Base-by-base conservation (phyloP, 2,329 filamentous ascomycete species). In the Stagonosporopsis rhizophila region DNA sequence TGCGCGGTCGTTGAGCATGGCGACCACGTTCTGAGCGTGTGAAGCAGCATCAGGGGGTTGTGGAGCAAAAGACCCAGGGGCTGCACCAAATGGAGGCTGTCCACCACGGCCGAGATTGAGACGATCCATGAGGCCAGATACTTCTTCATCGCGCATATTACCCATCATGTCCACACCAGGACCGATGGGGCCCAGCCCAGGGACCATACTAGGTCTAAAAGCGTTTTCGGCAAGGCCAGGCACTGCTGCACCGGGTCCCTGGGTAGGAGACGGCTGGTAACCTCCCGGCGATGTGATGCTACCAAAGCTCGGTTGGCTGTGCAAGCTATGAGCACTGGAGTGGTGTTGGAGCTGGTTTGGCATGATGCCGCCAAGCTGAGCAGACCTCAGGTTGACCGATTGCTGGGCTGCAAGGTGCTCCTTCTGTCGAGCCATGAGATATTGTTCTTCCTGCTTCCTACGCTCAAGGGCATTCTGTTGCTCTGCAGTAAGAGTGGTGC, bases 381-480 rank as follows among this genome's bases (percentile, higher is more conserved):
- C 89, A 72, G 93, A 84, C 62, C 87, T 87, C 75, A 87, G 89
- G 46, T 87, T 83, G 56, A 92, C 87, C 6, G 85, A 83, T 70
- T 96, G 92, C 71, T 96, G 92, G 61, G 92, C 90, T 61, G 92
- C 90, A 52, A 97, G 85, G 65, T 92, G 91, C 74, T 99, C 95
- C 65, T 96, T 92, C 76, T 99, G 95, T 38, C 95, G 89, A 41
- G 96, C 95, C 87, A 98, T 96, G 32, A 96, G 83, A 74, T 95
- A 96, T 74, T 99, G 95, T 72, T 99, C 96, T 77, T 99, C 95
- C 75, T 99, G 95, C 80, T 99, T 99, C 48, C 95, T 85, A 50
- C 95, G 87, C 79, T 99, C 95, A 1, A 99, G 81, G 35, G 96
- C 96, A 78, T 99, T 99, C 74, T 99, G 95, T 76, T 99, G 95